Conservation (phyloP, 2,329 filamentous ascomycete species). For the Thyridium curvatum region DNA sequence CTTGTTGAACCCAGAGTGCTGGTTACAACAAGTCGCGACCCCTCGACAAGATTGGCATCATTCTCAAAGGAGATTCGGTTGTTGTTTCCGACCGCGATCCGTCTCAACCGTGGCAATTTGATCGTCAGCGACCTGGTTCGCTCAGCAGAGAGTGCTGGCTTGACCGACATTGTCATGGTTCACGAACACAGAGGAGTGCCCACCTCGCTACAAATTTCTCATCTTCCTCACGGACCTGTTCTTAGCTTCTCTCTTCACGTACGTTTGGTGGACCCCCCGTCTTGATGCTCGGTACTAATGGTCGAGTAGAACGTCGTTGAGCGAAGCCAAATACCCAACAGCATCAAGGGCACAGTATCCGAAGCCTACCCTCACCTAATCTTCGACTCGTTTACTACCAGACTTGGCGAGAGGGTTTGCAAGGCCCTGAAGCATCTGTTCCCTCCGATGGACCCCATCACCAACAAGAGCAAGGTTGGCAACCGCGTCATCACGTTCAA, state of each 20-base stretch:
- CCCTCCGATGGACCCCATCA: constrained; percentile 75
- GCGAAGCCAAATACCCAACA: constrained; percentile 67
- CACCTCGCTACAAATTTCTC: constrained; percentile 71
- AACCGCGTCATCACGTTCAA: constrained; percentile 89
- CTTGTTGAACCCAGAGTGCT: constrained; percentile 74
- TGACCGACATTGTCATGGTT: constrained; percentile 79
- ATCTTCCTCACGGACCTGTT: constrained; percentile 83
- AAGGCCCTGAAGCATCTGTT: constrained; percentile 93
- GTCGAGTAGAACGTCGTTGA: too few relatives aligned
- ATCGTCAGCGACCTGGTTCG: constrained; percentile 79
- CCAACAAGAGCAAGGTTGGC: constrained; percentile 68
- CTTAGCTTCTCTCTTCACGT: constrained; percentile 70
- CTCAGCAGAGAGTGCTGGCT: constrained; percentile 71
- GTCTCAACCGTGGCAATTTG: constrained; percentile 86
- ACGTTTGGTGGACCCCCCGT: too few relatives aligned
- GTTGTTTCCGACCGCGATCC: constrained; percentile 76
- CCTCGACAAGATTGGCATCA: constrained; percentile 74
- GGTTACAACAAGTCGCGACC: constrained; percentile 85
- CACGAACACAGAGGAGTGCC: constrained; percentile 93
- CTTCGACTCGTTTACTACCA: constrained; percentile 86
- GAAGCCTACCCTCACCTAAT: constrained; percentile 77
- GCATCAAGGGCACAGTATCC: constrained; percentile 55
- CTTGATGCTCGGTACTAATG: constrained; percentile 36
- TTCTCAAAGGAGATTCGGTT: constrained; percentile 81
- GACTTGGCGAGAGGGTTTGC: constrained; percentile 73